Conservation (phyloP, 495 filamentous ascomycete genomes). For the Penicillium riverlandense region DNA sequence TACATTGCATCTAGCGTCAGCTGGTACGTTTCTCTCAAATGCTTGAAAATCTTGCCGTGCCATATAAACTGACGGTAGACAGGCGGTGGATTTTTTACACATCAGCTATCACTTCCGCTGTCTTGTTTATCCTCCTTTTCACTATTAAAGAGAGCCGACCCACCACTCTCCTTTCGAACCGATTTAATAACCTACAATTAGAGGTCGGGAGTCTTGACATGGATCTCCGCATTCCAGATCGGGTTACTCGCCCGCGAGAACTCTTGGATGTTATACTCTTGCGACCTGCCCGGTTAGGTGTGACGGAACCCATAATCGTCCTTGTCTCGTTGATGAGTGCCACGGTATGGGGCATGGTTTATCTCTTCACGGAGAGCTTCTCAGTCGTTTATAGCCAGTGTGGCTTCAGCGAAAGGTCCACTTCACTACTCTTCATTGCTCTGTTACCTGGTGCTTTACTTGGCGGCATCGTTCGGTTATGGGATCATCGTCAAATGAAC, state of each 20-base stretch:
- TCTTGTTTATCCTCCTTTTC: conserved; percentile 8
- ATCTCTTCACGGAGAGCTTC: conserved; percentile 40
- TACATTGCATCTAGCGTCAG: conserved; percentile 26
- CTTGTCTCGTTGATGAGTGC: conserved; percentile 23
- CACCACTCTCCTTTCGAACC: conserved; percentile 19
- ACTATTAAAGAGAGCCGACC: conserved; percentile 26
- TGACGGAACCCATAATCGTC: conserved; percentile 38
- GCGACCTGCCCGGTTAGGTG: conserved; percentile 29
- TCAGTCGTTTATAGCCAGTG: conserved; percentile 26
- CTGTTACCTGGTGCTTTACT: conserved; percentile 22
- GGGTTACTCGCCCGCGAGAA: conserved; percentile 17
- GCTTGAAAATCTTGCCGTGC: no score
- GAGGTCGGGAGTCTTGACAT: no score
- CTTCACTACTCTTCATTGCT: conserved; percentile 35
- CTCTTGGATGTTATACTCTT: conserved; percentile 21
- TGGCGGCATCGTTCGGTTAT: conserved; percentile 24
- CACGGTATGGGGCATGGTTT: conserved; percentile 28
- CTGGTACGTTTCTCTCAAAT: conserved; percentile 28
- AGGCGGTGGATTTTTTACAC: conserved; percentile 29
- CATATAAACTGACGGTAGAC: neutral
- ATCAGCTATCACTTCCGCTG: conserved; percentile 11
- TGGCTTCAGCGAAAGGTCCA: conserved; percentile 16
- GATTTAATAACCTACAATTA: conserved; percentile 17
- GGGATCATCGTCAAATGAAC: conserved; percentile 18
- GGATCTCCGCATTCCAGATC: no score